Base-by-base conservation (phyloP, 1,139 yeast genomes). In the Scheffersomyces titani region DNA sequence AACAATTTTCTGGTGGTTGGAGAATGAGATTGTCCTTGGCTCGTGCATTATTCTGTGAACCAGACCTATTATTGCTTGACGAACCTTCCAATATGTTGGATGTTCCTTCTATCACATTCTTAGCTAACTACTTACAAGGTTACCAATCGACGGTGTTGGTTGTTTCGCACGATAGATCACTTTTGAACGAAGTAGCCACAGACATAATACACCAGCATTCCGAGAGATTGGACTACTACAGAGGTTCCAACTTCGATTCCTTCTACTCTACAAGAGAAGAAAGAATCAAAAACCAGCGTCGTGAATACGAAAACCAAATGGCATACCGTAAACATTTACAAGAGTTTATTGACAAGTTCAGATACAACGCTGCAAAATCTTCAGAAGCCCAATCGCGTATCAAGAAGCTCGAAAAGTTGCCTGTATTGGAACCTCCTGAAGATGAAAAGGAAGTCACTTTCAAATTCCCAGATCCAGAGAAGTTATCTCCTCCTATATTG, bases 31-130 rank as follows among this genome's bases (percentile, higher is more conserved):
- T 94, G 63, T 91, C 98, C n/a, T 83, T 94, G 61, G 99, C 99
- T 2, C 86, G 99, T 77, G 99, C 99, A 0, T 83, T 94, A 71
- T 94, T 94, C 82, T 94, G 98, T 82, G 90, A 91, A 71, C 99
- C 99, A 0, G 99, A 96, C 73, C 81, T 94, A 63, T 81, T 94
- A 64, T 79, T 94, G 69, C 82, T 94, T 63, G 99, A 94, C 85
- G 99, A 94, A 83, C 99, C 99, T 68, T 93, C 99, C 63, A 94
- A 94, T 88, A 94, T 93, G 98, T 90, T 94, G 97, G 99, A 94
- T 85, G 98, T 94, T 74, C 99, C 99, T 44, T 93, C 98, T 54
- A 92, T 94, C 71, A 94, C 98, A 2, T 94, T 87, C 71, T 82
- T 94, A 70, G 96, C 98, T 11, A 86, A 89, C 65, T 94, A 94